Percentiles rank a stretch among this genome's conserved stretches.
Conservation (phyloP, 2,329 filamentous ascomycete species). For the Arthrobotrys entomopaga region DNA sequence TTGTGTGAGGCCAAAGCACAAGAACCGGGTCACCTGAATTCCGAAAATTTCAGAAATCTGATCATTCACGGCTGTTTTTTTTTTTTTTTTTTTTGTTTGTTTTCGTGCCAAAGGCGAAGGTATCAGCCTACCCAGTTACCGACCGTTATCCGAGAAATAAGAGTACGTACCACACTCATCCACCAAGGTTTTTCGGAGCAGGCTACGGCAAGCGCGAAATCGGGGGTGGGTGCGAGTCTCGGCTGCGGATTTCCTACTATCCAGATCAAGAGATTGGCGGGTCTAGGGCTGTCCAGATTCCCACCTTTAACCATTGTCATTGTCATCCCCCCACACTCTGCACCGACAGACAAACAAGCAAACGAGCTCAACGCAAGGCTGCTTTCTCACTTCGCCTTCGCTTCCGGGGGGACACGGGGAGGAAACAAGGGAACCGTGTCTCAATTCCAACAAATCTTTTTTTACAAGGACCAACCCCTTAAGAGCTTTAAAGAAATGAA, state of each 20-base stretch:
- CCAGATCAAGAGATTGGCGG: constrained; percentile 35
- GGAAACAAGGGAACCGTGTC: not conserved
- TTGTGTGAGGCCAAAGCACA: constrained; percentile 47
- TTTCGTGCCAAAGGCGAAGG: not conserved
- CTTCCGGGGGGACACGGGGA: not conserved
- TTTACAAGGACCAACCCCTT: not conserved
- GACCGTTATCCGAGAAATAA: no score
- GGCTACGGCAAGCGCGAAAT: not conserved
- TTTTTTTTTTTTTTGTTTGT: no score
- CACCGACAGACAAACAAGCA: not conserved
- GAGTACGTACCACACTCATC: no score
- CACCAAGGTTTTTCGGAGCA: not conserved
- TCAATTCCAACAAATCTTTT: constrained; percentile 5
- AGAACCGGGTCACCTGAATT: constrained; percentile 46
- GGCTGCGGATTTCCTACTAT: constrained; percentile 12
- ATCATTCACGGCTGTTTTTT: constrained; percentile 40
- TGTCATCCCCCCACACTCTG: constrained; percentile 39
- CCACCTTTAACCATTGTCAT: no score
- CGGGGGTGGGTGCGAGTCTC: constrained; percentile 21
- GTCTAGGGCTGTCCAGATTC: constrained; percentile 46
- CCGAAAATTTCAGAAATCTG: constrained; percentile 17
- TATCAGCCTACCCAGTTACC: not conserved
- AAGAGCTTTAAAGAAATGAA: no score
- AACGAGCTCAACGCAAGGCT: constrained; percentile 33
- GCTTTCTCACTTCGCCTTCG: not conserved